Conservation (phyloP, 2,329 filamentous ascomycete species). For the Diaporthe velutina region DNA sequence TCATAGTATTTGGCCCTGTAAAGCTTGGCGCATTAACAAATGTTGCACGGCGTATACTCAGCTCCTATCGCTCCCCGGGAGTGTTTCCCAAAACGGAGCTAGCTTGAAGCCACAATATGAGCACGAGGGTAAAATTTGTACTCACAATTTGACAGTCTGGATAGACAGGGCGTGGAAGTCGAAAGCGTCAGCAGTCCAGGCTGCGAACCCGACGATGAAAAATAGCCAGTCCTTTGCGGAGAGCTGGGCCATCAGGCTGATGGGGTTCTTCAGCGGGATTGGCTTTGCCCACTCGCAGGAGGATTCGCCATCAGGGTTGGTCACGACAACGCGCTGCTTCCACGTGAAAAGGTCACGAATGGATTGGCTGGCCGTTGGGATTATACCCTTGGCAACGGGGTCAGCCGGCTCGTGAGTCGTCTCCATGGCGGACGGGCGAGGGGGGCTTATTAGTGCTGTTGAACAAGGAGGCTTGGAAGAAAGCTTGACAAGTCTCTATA, state of each 20-base stretch:
- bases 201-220: constrained; percentile 79
- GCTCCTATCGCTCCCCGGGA: background rate
- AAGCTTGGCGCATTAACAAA: constrained; percentile 20
- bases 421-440: constrained; percentile 41
- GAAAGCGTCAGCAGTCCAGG: constrained; percentile 87
- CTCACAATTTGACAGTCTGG: constrained; percentile 77
- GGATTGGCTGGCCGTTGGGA: constrained; percentile 46
- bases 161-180: constrained; percentile 87
- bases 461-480: constrained; percentile 30
- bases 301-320: constrained; percentile 74
- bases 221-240: constrained; percentile 78
- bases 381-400: constrained; percentile 74
- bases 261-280: constrained; percentile 76
- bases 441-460: constrained; percentile 4
- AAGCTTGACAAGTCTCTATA: constrained; percentile 26
- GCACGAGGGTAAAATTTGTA: background rate
- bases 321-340: constrained; percentile 79
- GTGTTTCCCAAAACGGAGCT: background rate
- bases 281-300: constrained; percentile 77
- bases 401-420: constrained; percentile 67
- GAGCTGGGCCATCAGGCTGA: constrained; percentile 76
- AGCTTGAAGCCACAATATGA: constrained; percentile 5
- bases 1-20: constrained; percentile 57
- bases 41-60: background rate
- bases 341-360: constrained; percentile 61